Evolutionary conservation across 1,139 yeast genomes (phyloP).

Genomic region (Pichia terricola): DNA sequence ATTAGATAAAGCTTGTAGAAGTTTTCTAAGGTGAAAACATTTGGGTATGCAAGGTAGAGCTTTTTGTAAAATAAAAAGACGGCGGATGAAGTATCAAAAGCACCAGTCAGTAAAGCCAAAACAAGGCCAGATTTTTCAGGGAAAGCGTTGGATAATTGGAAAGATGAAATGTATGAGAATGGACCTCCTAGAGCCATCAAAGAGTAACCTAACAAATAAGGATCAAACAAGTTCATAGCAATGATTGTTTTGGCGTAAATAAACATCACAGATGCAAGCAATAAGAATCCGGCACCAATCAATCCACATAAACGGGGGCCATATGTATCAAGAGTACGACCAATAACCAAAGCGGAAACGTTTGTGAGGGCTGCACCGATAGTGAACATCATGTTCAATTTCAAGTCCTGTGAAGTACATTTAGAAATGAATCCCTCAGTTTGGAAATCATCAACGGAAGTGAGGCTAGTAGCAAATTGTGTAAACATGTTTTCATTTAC

Average conservation of each 20-base stretch:
- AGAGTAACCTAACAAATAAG: constrained; percentile 33
- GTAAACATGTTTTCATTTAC: neutral
- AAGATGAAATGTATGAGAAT: constrained; percentile 36
- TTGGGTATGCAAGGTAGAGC: constrained; percentile 28
- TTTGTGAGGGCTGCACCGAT: constrained; percentile 52
- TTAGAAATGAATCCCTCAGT: constrained; percentile 19
- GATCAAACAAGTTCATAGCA: constrained; percentile 24
- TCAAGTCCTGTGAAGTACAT: constrained; percentile 44
- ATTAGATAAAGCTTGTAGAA: constrained; percentile 39
- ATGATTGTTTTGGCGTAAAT: constrained; percentile 23
- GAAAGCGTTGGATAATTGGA: constrained; percentile 39
- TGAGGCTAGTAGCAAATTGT: constrained; percentile 1
- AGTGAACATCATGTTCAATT: constrained; percentile 46
- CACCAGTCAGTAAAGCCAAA: constrained; percentile 65
- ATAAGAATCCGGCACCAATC: constrained; percentile 37
- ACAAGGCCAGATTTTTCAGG: constrained; percentile 57
- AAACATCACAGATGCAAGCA: constrained; percentile 34
- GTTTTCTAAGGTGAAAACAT: constrained; percentile 23
- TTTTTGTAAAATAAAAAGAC: constrained; percentile 38
- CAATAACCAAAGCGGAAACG: constrained; percentile 46
- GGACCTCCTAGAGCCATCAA: constrained; percentile 39
- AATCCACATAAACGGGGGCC: constrained; percentile 49
- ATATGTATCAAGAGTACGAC: constrained; percentile 40
- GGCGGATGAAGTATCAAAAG: constrained; percentile 66
- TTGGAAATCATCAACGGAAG: constrained; percentile 2